A percentile compares a stretch with the other conserved stretches of the same genome.
Evolutionary conservation across 129 eudicot species (phyloP).

Genomic region (Rutidosis leptorrhynchoides): DNA sequence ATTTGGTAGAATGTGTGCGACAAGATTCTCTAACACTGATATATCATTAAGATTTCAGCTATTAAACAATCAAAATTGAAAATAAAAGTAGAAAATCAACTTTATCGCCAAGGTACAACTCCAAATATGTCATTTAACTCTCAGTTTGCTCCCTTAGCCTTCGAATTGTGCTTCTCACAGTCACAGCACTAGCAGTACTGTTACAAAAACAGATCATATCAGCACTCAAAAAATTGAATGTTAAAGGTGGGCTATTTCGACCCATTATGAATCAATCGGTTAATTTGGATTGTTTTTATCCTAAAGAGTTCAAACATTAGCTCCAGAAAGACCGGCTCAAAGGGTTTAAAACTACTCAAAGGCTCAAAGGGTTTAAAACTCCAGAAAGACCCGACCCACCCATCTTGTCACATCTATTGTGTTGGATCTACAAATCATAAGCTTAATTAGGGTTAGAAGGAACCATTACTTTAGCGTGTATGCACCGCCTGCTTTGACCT

Average conservation of each 20-base stretch:
- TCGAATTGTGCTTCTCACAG: constrained; percentile 16
- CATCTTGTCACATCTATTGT: background rate
- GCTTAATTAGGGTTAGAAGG: background rate
- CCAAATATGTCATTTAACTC: constrained; percentile 9
- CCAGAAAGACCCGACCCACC: no score
- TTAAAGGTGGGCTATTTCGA: background rate
- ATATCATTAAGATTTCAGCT: background rate
- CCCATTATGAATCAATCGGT: background rate
- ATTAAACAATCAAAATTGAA: background rate
- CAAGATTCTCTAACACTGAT: background rate
- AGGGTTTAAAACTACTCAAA: no score
- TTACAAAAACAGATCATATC: background rate
- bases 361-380: background rate
- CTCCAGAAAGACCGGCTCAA: background rate
- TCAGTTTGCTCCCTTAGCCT: constrained; percentile 15
- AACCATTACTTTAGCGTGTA: constrained; percentile 11
- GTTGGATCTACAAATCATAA: background rate
- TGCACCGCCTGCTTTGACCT: constrained; percentile 19
- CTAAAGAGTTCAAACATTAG: background rate
- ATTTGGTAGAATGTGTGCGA: no score
- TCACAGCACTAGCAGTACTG: constrained; percentile 20
- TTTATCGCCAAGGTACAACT: background rate
- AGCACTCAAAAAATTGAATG: background rate
- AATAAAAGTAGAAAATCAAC: background rate
- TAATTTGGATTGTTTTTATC: background rate